Evolutionary conservation across 1,284 basidiomycete species (phyloP), one percentile per base, ranked within the genome.

Genomic region (Takashimella koratensis): DNA sequence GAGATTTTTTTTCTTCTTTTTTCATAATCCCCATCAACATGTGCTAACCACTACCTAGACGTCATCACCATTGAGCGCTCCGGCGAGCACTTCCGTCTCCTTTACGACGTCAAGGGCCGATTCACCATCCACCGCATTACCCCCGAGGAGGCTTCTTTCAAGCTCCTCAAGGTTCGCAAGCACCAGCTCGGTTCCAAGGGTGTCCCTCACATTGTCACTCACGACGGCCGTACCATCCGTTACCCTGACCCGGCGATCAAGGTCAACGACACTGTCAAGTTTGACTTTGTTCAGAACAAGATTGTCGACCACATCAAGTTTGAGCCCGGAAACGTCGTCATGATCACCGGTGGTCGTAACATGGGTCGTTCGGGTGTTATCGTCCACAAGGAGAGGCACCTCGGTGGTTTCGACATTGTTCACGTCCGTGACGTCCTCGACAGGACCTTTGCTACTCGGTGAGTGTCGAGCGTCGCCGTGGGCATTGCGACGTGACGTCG

Each of bases 91-190:
- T 99, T 98, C 88, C 95, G 95, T 78, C 85, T 98, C 67, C 84
- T 99, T 49, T 98, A 98, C 84, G 96, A 98, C 76, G 86, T 97
- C 79, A 99, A 99, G 84, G 93, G 95, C 67, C 94, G 95, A 69
- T 99, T 99, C 83, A 90, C 93, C 63, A 95, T 98, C 79, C 95
- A 99, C 85, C 92, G 96, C 74, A 98, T 99, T 84, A 94, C 93
- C 63, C 84, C 89, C 49, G 96, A 98, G 81, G 95, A 99, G 80
- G 92, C 95, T 50, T 80, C 83, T 70, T 99, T 95, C 87, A 99
- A 99, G 81, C 92, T 99, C 73, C 84, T 90, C 78, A 98, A 98
- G 80, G 95, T 99, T 68, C 86, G 85, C 77, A 88, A 87, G 74
- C 86, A 93, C 51, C 90, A 92, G 66, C 81, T 98, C 67, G 95